A percentile compares a stretch with the other conserved stretches of the same genome.
Conservation (phyloP, 169 alveolate species). For the Plasmodium gonderi region DNA sequence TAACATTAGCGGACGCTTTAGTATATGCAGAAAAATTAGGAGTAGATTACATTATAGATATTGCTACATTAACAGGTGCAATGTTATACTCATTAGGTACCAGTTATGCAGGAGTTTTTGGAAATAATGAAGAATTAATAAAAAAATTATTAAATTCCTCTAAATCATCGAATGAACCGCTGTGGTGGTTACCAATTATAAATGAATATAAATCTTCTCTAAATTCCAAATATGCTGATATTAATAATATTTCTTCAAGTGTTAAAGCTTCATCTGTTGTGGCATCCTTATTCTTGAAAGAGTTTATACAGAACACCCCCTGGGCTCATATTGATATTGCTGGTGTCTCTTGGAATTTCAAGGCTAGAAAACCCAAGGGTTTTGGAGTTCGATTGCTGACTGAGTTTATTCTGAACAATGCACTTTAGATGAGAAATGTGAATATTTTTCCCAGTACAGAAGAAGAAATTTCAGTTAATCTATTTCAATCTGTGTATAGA, state of each 20-base stretch:
- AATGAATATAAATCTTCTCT: slow-evolving; percentile 85
- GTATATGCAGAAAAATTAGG: slow-evolving; percentile 91
- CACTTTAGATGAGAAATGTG: not conserved
- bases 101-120: slow-evolving; percentile 83
- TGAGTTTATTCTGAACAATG: slow-evolving; percentile 54
- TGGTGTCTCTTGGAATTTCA: slow-evolving; percentile 91
- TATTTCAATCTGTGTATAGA: no score
- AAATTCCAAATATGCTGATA: slow-evolving; percentile 91
- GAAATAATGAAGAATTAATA: slow-evolving; percentile 78
- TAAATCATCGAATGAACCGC: slow-evolving; percentile 83
- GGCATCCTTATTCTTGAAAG: slow-evolving; percentile 95
- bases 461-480: no score
- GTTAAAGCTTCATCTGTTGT: slow-evolving; percentile 88
- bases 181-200: slow-evolving; percentile 93
- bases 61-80: slow-evolving; percentile 98
- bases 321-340: slow-evolving; percentile 98
- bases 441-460: not conserved
- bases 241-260: slow-evolving; percentile 84
- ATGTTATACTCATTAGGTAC: slow-evolving; percentile 90
- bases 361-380: slow-evolving; percentile 86
- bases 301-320: slow-evolving; percentile 90
- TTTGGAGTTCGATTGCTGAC: slow-evolving; percentile 87
- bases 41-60: slow-evolving; percentile 91
- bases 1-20: slow-evolving; percentile 96
- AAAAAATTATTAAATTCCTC: slow-evolving; percentile 76